Evolutionary conservation across 257 asterid genomes (phyloP).

Genomic region (Ophiorrhiza pumila): DNA sequence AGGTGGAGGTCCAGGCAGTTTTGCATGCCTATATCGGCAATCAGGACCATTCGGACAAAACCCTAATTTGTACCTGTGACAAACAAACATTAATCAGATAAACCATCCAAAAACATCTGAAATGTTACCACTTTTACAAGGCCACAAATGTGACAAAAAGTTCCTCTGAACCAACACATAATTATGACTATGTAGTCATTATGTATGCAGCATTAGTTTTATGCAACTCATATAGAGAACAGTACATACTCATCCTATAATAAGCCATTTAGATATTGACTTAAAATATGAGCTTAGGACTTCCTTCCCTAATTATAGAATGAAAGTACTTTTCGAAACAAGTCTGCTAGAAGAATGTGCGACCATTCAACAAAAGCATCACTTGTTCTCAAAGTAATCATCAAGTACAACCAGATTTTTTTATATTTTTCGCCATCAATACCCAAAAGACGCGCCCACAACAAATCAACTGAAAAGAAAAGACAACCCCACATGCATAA

Average conservation of each 20-base stretch:
- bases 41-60: constrained; percentile 98
- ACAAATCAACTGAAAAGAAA: not conserved
- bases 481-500: not conserved
- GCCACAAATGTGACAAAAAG: not conserved
- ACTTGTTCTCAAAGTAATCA: not conserved
- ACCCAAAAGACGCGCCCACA: not conserved
- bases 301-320: not conserved
- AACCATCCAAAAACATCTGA: constrained; percentile 6
- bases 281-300: not conserved
- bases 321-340: not conserved
- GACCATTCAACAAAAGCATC: not conserved
- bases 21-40: constrained; percentile 95
- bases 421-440: not conserved
- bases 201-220: not conserved
- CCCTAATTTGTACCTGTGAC: constrained; percentile 88
- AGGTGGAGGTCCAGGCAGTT: constrained; percentile 97
- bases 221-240: not conserved
- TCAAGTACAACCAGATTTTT: not conserved
- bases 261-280: not conserved
- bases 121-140: not conserved
- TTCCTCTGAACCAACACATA: no score
- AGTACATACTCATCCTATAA: not conserved
- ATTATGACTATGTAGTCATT: not conserved
- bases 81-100: constrained; percentile 24
- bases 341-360: not conserved